These are phyloP conservation scores for Chalciporus chontae DNA, from an alignment of 768 basidiomycete genomes.

Conservation along the genomic window DNA sequence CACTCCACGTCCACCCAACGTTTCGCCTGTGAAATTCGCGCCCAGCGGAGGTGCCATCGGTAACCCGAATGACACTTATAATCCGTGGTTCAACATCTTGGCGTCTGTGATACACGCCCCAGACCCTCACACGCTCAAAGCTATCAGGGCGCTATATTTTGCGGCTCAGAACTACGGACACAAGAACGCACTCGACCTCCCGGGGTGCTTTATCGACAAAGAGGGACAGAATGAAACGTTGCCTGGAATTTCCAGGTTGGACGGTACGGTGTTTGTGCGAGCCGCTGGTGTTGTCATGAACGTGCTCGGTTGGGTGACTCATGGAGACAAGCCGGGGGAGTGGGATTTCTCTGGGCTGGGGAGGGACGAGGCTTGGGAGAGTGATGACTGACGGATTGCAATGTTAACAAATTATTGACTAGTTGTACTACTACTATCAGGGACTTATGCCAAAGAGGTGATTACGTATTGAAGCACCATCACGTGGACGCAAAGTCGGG, in stretches of 20 bases:
- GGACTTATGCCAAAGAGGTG: not conserved
- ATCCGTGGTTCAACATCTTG: constrained; percentile 52
- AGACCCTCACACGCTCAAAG: constrained; percentile 51
- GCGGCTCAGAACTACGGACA: constrained; percentile 48
- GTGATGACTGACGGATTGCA: constrained; percentile 21
- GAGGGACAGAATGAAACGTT: constrained; percentile 41
- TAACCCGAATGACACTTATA: constrained; percentile 36
- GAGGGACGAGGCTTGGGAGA: constrained; percentile 59
- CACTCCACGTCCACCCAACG: constrained; percentile 38
- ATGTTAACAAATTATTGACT: not conserved
- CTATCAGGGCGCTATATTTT: constrained; percentile 44
- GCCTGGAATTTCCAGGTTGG: constrained; percentile 39
- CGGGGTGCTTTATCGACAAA: constrained; percentile 41
- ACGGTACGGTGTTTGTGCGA: constrained; percentile 56
- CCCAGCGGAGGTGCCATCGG: constrained; percentile 30
- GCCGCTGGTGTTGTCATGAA: constrained; percentile 57
- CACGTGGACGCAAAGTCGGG: constrained; percentile 1
- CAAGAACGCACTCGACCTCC: constrained; percentile 36
- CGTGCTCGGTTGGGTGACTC: constrained; percentile 50
- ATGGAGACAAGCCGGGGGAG: constrained; percentile 44
- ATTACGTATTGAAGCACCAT: not conserved
- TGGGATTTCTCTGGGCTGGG: constrained; percentile 61
- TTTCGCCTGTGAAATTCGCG: not conserved
- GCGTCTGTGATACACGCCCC: constrained; percentile 45
- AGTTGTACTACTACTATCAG: not conserved